Conservation (phyloP, 2,329 filamentous ascomycete genomes). For the Didymella glomerata region DNA sequence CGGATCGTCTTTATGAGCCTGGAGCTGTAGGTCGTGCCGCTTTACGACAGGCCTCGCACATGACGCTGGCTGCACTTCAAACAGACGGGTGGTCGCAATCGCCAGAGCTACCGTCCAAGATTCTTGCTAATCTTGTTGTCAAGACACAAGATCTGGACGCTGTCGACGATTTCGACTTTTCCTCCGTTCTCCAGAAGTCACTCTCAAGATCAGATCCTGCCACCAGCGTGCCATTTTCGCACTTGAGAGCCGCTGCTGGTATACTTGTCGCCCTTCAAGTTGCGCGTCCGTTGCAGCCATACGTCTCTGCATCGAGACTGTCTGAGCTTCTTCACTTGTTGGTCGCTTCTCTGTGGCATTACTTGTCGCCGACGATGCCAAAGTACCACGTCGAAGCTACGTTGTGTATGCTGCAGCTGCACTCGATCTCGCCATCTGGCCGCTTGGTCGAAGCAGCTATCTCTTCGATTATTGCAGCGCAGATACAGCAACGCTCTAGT, state of each 20-base stretch:
- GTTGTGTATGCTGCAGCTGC: constrained; percentile 84
- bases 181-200: constrained; percentile 34
- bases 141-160: constrained; percentile 39
- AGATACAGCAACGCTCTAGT: constrained; percentile 9
- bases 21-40: constrained; percentile 39
- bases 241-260: constrained; percentile 44
- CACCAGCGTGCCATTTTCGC: constrained; percentile 34
- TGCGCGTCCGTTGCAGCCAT: constrained; percentile 34
- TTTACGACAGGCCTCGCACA: constrained; percentile 41
- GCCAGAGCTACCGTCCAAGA: constrained; percentile 43
- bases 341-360: constrained; percentile 78
- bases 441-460: constrained; percentile 84
- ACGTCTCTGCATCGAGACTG: constrained; percentile 56
- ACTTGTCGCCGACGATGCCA: constrained; percentile 80
- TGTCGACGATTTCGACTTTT: constrained; percentile 40
- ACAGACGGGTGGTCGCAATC: constrained; percentile 19
- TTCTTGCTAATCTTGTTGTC: constrained; percentile 46
- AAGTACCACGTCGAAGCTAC: constrained; percentile 96
- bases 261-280: constrained; percentile 47
- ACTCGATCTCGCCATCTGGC: constrained; percentile 72
- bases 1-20: constrained; percentile 40
- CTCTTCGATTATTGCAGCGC: constrained; percentile 66
- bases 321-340: constrained; percentile 72
- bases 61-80: constrained; percentile 38
- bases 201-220: constrained; percentile 23